Base-by-base conservation (phyloP, 352 stramenopile genomes). In the Globisporangium irregulare region DNA sequence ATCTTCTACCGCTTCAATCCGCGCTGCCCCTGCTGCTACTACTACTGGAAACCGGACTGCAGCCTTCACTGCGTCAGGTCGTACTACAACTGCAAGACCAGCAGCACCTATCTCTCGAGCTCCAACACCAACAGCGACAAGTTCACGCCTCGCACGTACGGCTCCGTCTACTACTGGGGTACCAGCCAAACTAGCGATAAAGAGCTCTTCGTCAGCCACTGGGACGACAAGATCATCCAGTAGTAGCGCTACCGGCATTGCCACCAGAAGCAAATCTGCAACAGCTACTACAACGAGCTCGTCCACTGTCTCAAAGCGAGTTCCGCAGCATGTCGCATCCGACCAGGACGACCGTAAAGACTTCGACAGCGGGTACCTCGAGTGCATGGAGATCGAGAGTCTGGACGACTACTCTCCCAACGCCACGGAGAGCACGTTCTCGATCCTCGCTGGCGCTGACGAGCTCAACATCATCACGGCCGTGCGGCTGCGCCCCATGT, bases 401-500 rank as follows among this genome's bases (percentile, higher is more conserved):
- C 58, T 70, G 7, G 67, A 36, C 14, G 70, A 64, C 24, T n/a
- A 64, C 24, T 20, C 67, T 9, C n/a, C 14, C 2, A 70, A 57
- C 25, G 64, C 29, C 53, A 71, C 36, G 27, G 62, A 56, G 69
- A 77, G 24, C 43, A 62, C 51, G 55, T 69, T 50, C 48, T 64
- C 65, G 7, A 54, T 61, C 32, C 51, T 64, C 24, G 36, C 65
- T 4, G 6, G 36, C 14, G 24, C 36, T 18, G 66, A 59, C 1
- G 59, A 84, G 32, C 74, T 82, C 63, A 67, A 79, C 27, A 86
- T 90, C 46, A 86, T 93, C 62, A 94, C 84, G 0, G 83, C 86
- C 12, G 75, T 91, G n/a, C 80, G 84, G 1, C 75, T 94, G 32
- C 86, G 86, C 9, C 86, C 86, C 0, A 92, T 94, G 84, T 80